Evolutionary conservation across 2,329 filamentous ascomycete species (phyloP).

Genomic region (Stagonosporopsis chrysanthemi): DNA sequence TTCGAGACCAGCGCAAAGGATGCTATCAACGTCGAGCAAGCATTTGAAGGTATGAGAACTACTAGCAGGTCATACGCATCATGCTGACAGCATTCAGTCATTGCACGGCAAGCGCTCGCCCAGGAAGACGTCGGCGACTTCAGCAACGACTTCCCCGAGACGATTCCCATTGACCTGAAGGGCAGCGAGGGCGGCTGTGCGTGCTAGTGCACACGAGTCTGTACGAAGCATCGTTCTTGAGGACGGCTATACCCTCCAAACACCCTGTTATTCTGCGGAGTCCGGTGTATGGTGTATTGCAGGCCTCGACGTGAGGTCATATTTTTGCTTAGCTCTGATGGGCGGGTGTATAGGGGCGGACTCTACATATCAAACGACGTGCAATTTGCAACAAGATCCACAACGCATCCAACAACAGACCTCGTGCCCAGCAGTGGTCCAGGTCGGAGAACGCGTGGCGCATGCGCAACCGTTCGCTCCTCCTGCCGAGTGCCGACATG

Average conservation of each 20-base stretch:
- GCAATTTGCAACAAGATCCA: not conserved
- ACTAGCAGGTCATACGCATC: not conserved
- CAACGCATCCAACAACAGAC: not conserved
- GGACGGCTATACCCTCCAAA: conserved; percentile 12
- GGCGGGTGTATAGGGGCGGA: conserved; percentile 12
- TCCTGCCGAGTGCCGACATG: conserved; percentile 15
- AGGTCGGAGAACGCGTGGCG: not conserved
- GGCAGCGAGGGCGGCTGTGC: conserved; percentile 91
- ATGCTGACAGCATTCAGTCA: conserved; percentile 66
- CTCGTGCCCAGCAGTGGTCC: not conserved
- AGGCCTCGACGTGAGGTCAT: conserved; percentile 16
- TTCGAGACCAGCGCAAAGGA: conserved; percentile 99
- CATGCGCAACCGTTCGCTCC: not conserved
- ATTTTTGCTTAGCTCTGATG: conserved; percentile 27
- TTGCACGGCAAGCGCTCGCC: conserved; percentile 91
- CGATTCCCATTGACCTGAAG: conserved; percentile 97
- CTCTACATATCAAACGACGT: conserved; percentile 23
- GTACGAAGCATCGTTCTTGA: conserved; percentile 19
- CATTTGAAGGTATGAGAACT: conserved; percentile 65
- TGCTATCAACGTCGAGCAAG: conserved; percentile 95
- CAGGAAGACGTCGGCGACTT: conserved; percentile 99
- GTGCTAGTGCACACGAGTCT: conserved; percentile 63
- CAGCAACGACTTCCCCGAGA: conserved; percentile 95
- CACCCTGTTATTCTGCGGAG: conserved; percentile 27
- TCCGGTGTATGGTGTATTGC: conserved; percentile 37